Evolutionary conservation across 768 basidiomycete genomes (phyloP).

Genomic region (Collybiopsis luxurians): DNA sequence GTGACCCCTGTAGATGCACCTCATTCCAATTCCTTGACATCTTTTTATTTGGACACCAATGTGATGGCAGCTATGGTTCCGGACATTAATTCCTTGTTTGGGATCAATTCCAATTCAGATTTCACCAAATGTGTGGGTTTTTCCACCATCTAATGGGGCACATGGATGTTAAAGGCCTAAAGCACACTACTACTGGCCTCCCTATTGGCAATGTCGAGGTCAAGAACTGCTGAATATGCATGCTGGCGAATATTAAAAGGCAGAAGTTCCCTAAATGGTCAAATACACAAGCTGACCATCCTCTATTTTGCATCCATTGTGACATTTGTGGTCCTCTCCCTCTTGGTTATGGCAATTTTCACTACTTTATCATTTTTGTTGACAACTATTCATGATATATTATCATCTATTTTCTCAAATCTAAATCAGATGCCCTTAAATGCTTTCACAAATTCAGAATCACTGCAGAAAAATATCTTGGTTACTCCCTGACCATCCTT

Average conservation of each 20-base stretch:
- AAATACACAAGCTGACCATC: background rate
- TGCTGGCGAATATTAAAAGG: too few relatives aligned
- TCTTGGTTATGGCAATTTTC: conserved; percentile 4
- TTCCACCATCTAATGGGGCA: conserved; percentile 3
- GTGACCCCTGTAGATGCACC: too few relatives aligned
- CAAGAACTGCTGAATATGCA: too few relatives aligned
- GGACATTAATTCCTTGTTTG: background rate
- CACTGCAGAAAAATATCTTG: conserved; percentile 2
- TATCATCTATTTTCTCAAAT: background rate
- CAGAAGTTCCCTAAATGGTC: too few relatives aligned
- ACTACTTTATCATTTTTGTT: conserved; percentile 23
- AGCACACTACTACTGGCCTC: too few relatives aligned
- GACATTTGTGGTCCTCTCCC: conserved; percentile 17
- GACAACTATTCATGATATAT: conserved; percentile 19
- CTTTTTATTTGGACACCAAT: background rate
- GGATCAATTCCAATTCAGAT: background rate
- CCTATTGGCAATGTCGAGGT: too few relatives aligned
- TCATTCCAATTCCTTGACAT: background rate
- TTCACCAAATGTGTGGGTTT: background rate
- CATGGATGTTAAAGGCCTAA: conserved; percentile 1
- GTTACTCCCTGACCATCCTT: background rate
- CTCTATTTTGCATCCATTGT: conserved; percentile 13
- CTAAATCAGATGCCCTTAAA: conserved; percentile 1
- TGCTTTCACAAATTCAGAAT: conserved; percentile 7
- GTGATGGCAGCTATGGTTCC: background rate